A percentile compares a stretch with the other conserved stretches of the same genome.
phyloP scores from a whole-genome alignment of 2,329 filamentous ascomycete genomes.

The Xylaria sp. region DNA sequence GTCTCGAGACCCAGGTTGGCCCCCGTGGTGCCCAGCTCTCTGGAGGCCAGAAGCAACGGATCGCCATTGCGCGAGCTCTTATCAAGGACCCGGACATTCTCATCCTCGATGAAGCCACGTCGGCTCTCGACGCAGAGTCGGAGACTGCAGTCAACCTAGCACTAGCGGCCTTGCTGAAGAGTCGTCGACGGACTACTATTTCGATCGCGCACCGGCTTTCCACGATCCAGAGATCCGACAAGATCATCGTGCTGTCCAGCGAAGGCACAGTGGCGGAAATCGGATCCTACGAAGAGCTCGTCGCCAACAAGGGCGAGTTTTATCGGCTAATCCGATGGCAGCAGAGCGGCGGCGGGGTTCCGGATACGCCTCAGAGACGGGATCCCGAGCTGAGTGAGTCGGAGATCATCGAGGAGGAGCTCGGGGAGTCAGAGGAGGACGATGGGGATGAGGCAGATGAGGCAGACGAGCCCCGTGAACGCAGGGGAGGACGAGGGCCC shows the following conservation, averaged over 20 bases:
- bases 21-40: slow-evolving; percentile 91
- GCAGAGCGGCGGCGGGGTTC: slow-evolving; percentile 78
- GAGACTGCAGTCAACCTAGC: slow-evolving; percentile 96
- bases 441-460: slow-evolving; percentile 36
- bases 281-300: slow-evolving; percentile 79
- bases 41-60: slow-evolving; percentile 95
- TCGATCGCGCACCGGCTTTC: slow-evolving; percentile 95
- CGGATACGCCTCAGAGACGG: slow-evolving; percentile 42
- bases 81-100: slow-evolving; percentile 96
- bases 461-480: slow-evolving; percentile 26
- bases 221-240: slow-evolving; percentile 94
- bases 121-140: slow-evolving; percentile 91
- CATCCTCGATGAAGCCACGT: slow-evolving; percentile 95
- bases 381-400: slow-evolving; percentile 51
- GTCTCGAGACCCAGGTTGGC: slow-evolving; percentile 91
- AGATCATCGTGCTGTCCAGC: slow-evolving; percentile 85
- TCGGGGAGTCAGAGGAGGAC: slow-evolving; percentile 45
- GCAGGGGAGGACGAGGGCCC: slow-evolving; percentile 27
- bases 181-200: slow-evolving; percentile 95
- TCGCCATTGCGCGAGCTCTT: slow-evolving; percentile 92
- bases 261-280: slow-evolving; percentile 91
- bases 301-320: slow-evolving; percentile 76
- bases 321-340: slow-evolving; percentile 99
- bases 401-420: slow-evolving; percentile 55
- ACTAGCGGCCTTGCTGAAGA: slow-evolving; percentile 75